Evolutionary conservation across 495 filamentous ascomycete genomes (phyloP), one percentile per base, ranked within the genome.

Genomic region (Hapsidospora chrysogenum): DNA sequence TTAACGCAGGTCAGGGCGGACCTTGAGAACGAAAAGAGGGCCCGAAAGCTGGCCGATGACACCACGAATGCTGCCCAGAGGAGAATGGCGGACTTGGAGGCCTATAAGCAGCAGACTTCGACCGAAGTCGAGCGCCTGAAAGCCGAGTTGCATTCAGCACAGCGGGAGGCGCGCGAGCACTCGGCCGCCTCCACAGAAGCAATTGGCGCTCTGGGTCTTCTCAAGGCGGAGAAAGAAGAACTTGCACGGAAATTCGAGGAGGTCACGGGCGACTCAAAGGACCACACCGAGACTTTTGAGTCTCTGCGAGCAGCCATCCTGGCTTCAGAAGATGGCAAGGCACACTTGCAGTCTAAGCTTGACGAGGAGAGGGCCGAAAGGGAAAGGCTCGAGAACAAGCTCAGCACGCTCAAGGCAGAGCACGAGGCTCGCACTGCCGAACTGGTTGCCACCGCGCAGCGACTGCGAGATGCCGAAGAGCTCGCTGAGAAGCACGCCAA

Each of bases 391-490:
- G 84, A 94, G 46, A 60, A 67, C 37, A 92, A 87, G 54, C 60
- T 94, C 7, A 57, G 69, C 26, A 79, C 83, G 41, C 66, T 99
- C 15, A 76, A 77, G 46, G 68, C 72, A 18, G 85, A 96, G 44
- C 80, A 93, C 45, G 89, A 96, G 47, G 74, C 84, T 41, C 73
- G 74, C 21, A 77, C 73, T 1, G 64, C 76, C 0, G 92, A 99
- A 49, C 60, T 99, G 10, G 85, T 85, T 28, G 70, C 67, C 16
- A 63, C 71, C 0, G 79, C 66, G 17, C 72, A 80, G 40, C 76
- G 80, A 26, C 56, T 96, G 23, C 70, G 72, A 19, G 85, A 95
- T 53, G 74, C 84, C 9, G 86, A 99, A 56, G 86, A 96, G 49
- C 52, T 96, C 19, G 78, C 81, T n/a, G 84, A 89, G 37, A 81